These are phyloP conservation scores for Psilocybe azurescens DNA, from an alignment of 768 basidiomycete genomes.

Conservation along the genomic window DNA sequence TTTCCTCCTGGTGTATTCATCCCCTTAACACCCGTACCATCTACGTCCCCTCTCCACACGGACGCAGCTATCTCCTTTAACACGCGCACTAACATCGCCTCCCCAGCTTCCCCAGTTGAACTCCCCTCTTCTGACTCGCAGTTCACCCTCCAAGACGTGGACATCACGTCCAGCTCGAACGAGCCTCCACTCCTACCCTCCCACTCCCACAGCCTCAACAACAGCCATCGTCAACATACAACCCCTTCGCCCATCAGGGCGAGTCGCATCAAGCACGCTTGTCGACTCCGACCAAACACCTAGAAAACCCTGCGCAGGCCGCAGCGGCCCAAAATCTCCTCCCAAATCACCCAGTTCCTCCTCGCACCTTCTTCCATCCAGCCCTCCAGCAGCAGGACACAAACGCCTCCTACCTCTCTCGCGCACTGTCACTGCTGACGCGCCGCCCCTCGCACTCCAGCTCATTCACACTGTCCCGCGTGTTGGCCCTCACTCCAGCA, in stretches of 20 bases:
- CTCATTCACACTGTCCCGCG: conserved; percentile 61
- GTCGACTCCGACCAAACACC: conserved; percentile 6
- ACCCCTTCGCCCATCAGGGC: conserved; percentile 29
- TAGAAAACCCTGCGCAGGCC: conserved; percentile 31
- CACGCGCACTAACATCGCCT: conserved; percentile 51
- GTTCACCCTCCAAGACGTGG: conserved; percentile 25
- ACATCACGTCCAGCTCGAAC: conserved; percentile 43
- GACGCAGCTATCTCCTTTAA: conserved; percentile 59
- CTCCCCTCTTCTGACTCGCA: conserved; percentile 12
- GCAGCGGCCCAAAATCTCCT: conserved; percentile 6
- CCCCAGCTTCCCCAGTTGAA: conserved; percentile 2
- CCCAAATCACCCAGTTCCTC: conserved; percentile 57
- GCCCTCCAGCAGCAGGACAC: conserved; percentile 35
- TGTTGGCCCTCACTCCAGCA: conserved; percentile 23
- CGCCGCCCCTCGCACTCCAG: conserved; percentile 59
- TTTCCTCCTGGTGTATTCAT: conserved; percentile 71
- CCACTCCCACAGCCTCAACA: conserved; percentile 55
- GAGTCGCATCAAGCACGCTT: conserved; percentile 1
- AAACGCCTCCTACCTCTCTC: conserved; percentile 45
- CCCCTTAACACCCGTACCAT: conserved; percentile 55
- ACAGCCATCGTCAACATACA: conserved; percentile 33
- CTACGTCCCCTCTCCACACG: conserved; percentile 48
- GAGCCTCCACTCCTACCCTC: conserved; percentile 62
- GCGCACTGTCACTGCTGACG: conserved; percentile 53
- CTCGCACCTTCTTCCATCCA: conserved; percentile 51